A percentile compares a stretch with the other conserved stretches of the same genome.
These are phyloP conservation scores for Pterocarpus macrocarpus DNA, from an alignment of 306 rosid genomes.

Conservation along the genomic window DNA sequence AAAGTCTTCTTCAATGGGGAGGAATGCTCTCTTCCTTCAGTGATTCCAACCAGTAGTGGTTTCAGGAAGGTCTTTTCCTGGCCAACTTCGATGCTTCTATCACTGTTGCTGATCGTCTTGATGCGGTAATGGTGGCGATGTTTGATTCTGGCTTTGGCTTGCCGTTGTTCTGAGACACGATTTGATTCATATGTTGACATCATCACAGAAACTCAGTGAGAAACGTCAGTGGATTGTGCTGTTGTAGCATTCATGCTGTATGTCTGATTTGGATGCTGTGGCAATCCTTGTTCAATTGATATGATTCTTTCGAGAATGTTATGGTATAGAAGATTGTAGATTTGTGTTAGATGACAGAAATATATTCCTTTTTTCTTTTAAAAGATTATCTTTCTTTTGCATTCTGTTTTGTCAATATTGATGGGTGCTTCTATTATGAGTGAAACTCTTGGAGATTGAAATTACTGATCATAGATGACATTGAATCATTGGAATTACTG, in stretches of 20 bases:
- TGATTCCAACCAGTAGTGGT: conserved; percentile 61
- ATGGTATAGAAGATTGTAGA: conserved; percentile 48
- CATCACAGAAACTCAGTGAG: conserved; percentile 43
- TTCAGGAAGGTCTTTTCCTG: conserved; percentile 49
- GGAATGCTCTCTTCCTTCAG: conserved; percentile 85
- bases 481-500: conserved; percentile 7
- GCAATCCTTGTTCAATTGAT: conserved; percentile 32
- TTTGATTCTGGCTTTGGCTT: conserved; percentile 24
- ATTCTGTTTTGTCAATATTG: conserved; percentile 11
- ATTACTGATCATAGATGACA: neutral
- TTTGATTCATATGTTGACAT: conserved; percentile 40
- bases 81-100: conserved; percentile 44
- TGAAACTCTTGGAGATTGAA: neutral
- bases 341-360: conserved; percentile 35
- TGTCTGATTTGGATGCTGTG: conserved; percentile 44
- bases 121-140: conserved; percentile 50
- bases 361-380: conserved; percentile 37
- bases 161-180: conserved; percentile 18
- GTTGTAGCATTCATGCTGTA: conserved; percentile 40
- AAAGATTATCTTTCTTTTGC: neutral
- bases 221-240: conserved; percentile 39
- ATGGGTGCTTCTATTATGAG: no score
- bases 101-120: conserved; percentile 52
- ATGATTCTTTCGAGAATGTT: conserved; percentile 49
- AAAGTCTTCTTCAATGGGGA: conserved; percentile 95